Base-by-base conservation (phyloP, 257 asterid genomes). In the Oldenlandia corymbosa region DNA sequence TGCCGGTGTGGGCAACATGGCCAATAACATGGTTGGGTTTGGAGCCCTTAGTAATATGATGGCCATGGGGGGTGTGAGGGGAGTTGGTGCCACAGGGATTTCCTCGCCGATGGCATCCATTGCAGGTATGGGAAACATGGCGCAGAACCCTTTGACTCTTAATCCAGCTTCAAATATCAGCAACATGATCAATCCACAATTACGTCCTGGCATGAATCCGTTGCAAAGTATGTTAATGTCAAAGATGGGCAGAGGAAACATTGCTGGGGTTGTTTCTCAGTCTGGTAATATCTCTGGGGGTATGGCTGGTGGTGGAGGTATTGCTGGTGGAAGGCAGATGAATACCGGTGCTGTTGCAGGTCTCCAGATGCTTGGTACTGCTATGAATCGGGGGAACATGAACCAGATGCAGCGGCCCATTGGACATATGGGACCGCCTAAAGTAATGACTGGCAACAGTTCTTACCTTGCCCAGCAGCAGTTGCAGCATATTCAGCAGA, bases 341-440 rank as follows among this genome's bases (percentile, higher is more conserved):
- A 86, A 78, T 60, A 82, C 86, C 3, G 84, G 84, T 18, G 68
- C 95, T 13, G 16, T 84, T n/a, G n/a, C n/a, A 10, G 79, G 85
- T 32, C 83, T 89, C 59, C 80, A 97, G 16, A 85, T 89, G 91
- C 67, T 83, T 55, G 76, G 87, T 43, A 62, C 86, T 14, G 64
- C 82, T 68, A 71, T 88, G 53, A 86, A 71, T 76, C 89, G 97
- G 20, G 88, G 83, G 64, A 84, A 73, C 58, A 77, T 87, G 53
- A 85, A 63, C 71, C 86, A 79, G 68, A 82, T 92, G 87, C 97
- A 84, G 70, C 81, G 94, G 21, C 64, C 84, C 11, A 69, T 85
- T 76, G 94, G 94, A 28, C 87, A 84, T 60, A 87, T 90, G 99
- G 97, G 94, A 42, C 96, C 99, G 10, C 97, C 97, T 6, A 87